Base-by-base conservation (phyloP, 768 basidiomycete genomes). In the Agaricus subrufescens region DNA sequence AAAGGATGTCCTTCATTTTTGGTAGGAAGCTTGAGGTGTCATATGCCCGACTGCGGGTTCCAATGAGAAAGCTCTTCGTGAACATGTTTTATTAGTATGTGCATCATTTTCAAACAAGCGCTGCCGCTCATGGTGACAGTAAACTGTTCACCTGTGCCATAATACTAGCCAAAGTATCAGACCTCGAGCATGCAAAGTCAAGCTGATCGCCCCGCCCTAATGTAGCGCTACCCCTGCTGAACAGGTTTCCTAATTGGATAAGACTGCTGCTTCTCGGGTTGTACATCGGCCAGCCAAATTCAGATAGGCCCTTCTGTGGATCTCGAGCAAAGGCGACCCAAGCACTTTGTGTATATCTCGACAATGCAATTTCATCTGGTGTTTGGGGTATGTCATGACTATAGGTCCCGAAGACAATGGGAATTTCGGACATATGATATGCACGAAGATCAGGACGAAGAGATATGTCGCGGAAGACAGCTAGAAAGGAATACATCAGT, bases 301-400 rank as follows among this genome's bases (percentile, higher is more conserved):
- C 54, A 0, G 51, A 44, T 50, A 74, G 54, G 1, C 72, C 73
- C 11, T 66, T 53, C 4, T 51, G 34, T 1, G 75, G 73, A 59
- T 75, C 65, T n/a, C 70, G 67, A n/a, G 75, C 74, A 53, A 77
- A 77, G 4, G 70, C 65, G 1, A 75, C 73, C 75, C 76, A 77
- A 0, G 72, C 73, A 6, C 62, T 58, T 56, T 75, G 74, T 1
- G 74, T 52, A 51, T 68, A 71, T 50, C 57, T 63, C 1, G 74
- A 69, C 38, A 76, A 62, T n/a, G 64, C 60, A n/a, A 69, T 64
- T 52, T 67, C 68, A 5, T 34, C 59, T 11, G 60, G 52, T 12
- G 64, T 67, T 19, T 62, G 61, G 39, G 61, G 56, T 29, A 64
- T 52, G n/a, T 61, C 42, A 6, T 56, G 50, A 53, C 65, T 66